Evolutionary conservation across 148 eudicot species (phyloP).

Genomic region (Rhododendron henanense): DNA sequence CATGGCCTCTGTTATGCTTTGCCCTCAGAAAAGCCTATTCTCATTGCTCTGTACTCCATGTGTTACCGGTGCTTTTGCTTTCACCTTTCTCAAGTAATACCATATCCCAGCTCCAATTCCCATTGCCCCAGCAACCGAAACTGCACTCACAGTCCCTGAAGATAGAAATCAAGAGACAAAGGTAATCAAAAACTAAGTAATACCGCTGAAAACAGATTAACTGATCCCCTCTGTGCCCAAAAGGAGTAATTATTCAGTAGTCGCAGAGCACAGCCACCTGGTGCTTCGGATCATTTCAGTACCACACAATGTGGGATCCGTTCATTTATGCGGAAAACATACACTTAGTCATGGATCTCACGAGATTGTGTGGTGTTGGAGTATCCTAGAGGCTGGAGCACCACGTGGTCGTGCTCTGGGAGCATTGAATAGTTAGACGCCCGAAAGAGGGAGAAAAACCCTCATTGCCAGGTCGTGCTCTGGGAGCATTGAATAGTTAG

Average conservation of each 20-base stretch:
- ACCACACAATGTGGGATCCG: not conserved
- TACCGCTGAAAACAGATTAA: not conserved
- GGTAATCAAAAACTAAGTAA: not conserved
- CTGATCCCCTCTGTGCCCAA: not conserved
- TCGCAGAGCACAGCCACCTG: no score
- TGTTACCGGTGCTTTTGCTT: slow-evolving; percentile 77
- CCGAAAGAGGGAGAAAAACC: no score
- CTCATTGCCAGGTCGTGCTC: no score
- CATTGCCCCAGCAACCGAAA: slow-evolving; percentile 71
- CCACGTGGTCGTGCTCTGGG: no score
- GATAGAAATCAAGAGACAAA: not conserved
- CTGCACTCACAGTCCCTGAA: slow-evolving; percentile 67
- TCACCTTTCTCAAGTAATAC: slow-evolving; percentile 69
- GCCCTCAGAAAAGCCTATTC: slow-evolving; percentile 62
- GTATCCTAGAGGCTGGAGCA: no score
- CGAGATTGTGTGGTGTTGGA: no score
- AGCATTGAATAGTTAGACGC: no score
- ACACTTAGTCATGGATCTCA: no score
- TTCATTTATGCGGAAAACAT: no score
- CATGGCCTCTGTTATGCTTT: not conserved
- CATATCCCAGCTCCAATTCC: slow-evolving; percentile 84
- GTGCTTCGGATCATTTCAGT: not conserved
- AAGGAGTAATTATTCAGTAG: not conserved
- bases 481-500: no score
- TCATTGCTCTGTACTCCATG: slow-evolving; percentile 90